Percentiles rank a stretch among this genome's conserved stretches.
phyloP scores from a whole-genome alignment of 2,329 filamentous ascomycete genomes.

The Elsinoe batatas region DNA sequence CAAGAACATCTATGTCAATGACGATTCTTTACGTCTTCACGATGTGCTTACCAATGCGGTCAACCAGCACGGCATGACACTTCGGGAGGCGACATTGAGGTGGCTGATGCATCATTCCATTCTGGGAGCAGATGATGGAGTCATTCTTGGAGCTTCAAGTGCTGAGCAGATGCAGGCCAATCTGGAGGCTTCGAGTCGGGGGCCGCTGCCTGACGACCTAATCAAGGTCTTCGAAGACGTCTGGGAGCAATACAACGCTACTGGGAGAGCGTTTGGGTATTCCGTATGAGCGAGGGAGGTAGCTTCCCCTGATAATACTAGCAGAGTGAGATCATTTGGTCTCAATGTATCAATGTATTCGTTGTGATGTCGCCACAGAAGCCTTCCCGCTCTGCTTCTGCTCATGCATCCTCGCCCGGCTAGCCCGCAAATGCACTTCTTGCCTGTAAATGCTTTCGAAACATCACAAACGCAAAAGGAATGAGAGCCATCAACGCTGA shows the following conservation, averaged over 20 bases:
- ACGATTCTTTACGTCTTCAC: constrained; percentile 32
- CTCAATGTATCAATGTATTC: no score
- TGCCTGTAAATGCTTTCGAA: neutral
- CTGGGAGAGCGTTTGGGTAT: constrained; percentile 17
- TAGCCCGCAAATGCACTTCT: neutral
- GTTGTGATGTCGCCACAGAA: no score
- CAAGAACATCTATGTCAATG: constrained; percentile 34
- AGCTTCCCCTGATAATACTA: no score
- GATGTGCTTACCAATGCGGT: constrained; percentile 29
- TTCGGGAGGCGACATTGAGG: constrained; percentile 36
- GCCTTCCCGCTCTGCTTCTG: no score
- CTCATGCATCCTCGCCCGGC: neutral
- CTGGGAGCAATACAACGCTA: constrained; percentile 17
- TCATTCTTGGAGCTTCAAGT: constrained; percentile 32
- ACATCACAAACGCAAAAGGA: neutral
- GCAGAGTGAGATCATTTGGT: no score
- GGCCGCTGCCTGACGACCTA: constrained; percentile 19
- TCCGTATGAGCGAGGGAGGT: constrained; percentile 16
- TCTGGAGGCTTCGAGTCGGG: constrained; percentile 21
- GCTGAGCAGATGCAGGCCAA: constrained; percentile 26
- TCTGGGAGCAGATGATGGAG: constrained; percentile 27
- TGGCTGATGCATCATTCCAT: constrained; percentile 39
- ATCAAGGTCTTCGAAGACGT: constrained; percentile 19
- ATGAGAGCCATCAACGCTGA: neutral
- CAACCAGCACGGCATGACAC: constrained; percentile 30